Evolutionary conservation across 176 grass and related monocot genomes (phyloP).

Genomic region (Zoysia pacifica): DNA sequence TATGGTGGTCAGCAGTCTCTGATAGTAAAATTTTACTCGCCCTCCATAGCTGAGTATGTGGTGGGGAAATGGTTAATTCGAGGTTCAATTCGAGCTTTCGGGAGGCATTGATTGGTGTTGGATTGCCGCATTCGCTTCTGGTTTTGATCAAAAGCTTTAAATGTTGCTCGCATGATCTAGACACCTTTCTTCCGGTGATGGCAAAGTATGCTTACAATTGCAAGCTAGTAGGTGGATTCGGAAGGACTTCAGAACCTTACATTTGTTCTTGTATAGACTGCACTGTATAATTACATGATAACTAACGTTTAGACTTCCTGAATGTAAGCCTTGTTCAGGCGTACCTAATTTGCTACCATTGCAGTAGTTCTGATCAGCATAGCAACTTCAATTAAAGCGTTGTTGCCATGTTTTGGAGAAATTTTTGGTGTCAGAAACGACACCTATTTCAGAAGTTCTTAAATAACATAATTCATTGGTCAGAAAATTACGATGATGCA

Average conservation of each 20-base stretch:
- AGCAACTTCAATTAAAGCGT: neutral
- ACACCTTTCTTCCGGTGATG: neutral
- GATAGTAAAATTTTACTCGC: too few relatives aligned
- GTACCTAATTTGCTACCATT: neutral
- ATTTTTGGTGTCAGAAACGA: neutral
- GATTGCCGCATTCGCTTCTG: neutral
- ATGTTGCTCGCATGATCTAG: neutral
- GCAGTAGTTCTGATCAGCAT: neutral
- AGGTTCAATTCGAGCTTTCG: neutral
- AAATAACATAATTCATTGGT: conserved; percentile 14
- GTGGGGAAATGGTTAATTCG: neutral
- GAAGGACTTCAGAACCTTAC: neutral
- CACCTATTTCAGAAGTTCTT: neutral
- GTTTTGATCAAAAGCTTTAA: neutral
- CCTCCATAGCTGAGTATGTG: too few relatives aligned
- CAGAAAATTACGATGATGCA: neutral
- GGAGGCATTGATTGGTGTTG: neutral
- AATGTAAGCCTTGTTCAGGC: neutral
- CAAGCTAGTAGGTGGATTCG: neutral
- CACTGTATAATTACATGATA: neutral
- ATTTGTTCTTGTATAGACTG: neutral
- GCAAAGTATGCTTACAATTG: neutral
- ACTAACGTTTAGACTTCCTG: neutral
- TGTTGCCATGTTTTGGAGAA: neutral
- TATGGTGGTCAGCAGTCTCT: neutral